These are phyloP conservation scores for Thelonectria discophora DNA, from an alignment of 2,329 filamentous ascomycete species.

Conservation along the genomic window DNA sequence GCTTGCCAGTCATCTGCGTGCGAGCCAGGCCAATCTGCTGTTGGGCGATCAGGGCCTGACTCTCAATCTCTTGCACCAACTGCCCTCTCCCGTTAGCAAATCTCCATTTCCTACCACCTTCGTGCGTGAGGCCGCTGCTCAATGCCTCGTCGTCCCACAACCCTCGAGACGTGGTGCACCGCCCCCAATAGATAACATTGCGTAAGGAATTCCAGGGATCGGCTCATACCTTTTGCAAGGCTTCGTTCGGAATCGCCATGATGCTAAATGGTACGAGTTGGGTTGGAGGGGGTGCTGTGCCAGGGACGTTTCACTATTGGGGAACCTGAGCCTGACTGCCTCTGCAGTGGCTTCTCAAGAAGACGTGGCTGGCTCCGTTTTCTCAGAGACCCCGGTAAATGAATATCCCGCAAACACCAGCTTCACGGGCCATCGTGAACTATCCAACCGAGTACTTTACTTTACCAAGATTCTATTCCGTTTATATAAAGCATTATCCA, in stretches of 20 bases:
- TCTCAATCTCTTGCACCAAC: slow-evolving; percentile 94
- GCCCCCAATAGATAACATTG: background rate
- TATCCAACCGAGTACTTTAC: too few relatives aligned
- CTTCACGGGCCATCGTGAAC: too few relatives aligned
- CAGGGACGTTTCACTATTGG: too few relatives aligned
- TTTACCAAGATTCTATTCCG: too few relatives aligned
- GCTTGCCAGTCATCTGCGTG: slow-evolving; percentile 84
- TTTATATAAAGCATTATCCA: too few relatives aligned
- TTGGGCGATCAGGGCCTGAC: slow-evolving; percentile 85
- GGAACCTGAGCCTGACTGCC: too few relatives aligned
- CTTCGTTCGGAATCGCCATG: slow-evolving; percentile 4
- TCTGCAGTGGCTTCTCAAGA: too few relatives aligned
- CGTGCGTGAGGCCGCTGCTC: too few relatives aligned
- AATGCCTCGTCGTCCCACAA: too few relatives aligned
- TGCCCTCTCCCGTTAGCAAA: slow-evolving; percentile 48
- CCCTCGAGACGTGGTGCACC: background rate
- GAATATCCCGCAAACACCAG: background rate
- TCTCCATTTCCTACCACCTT: too few relatives aligned
- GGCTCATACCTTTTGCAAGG: slow-evolving; percentile 2
- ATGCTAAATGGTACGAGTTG: background rate
- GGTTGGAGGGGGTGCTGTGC: background rate
- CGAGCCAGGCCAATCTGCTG: slow-evolving; percentile 91
- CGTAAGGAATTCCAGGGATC: background rate
- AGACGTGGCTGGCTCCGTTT: background rate
- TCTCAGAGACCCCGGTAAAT: background rate